Conservation (phyloP, 352 stramenopile species). For the Globisporangium irregulare region DNA sequence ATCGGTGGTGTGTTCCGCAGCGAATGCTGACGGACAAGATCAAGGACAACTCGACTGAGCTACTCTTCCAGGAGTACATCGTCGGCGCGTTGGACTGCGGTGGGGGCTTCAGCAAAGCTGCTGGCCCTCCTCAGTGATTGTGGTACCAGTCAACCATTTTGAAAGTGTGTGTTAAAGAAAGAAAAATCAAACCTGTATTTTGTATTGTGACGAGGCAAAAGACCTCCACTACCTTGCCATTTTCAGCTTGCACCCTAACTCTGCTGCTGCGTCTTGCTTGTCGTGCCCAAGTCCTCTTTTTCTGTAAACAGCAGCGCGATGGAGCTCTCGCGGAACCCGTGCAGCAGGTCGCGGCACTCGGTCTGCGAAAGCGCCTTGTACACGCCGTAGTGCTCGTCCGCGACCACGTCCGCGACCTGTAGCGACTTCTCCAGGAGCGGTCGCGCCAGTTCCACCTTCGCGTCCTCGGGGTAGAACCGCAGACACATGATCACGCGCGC, state of each 20-base stretch:
- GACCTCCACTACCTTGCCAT: not conserved
- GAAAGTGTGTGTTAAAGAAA: not conserved
- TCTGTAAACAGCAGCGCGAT: slow-evolving; percentile 46
- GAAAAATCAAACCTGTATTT: not conserved
- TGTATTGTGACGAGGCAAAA: not conserved
- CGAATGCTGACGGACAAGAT: slow-evolving; percentile 43
- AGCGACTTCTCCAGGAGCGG: slow-evolving; percentile 72
- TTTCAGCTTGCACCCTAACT: not conserved
- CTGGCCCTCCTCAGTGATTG: slow-evolving; percentile 17
- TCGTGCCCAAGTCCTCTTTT: not conserved
- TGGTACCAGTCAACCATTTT: not conserved
- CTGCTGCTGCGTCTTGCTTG: not conserved
- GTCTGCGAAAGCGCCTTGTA: slow-evolving; percentile 54
- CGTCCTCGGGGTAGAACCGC: slow-evolving; percentile 53
- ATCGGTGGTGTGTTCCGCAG: slow-evolving; percentile 39
- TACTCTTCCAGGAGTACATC: slow-evolving; percentile 39
- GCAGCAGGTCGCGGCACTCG: slow-evolving; percentile 65
- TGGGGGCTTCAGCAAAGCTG: slow-evolving; percentile 35
- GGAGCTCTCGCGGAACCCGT: slow-evolving; percentile 64
- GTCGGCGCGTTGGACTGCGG: slow-evolving; percentile 51
- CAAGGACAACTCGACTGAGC: slow-evolving; percentile 15
- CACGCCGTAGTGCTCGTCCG: slow-evolving; percentile 73
- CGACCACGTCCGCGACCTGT: slow-evolving; percentile 73
- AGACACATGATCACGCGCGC: slow-evolving; percentile 68
- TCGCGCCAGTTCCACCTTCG: slow-evolving; percentile 53